Evolutionary conservation across 176 grass and related monocot species (phyloP), one percentile per base, ranked within the genome.

Genomic region (Paspalum notatum): DNA sequence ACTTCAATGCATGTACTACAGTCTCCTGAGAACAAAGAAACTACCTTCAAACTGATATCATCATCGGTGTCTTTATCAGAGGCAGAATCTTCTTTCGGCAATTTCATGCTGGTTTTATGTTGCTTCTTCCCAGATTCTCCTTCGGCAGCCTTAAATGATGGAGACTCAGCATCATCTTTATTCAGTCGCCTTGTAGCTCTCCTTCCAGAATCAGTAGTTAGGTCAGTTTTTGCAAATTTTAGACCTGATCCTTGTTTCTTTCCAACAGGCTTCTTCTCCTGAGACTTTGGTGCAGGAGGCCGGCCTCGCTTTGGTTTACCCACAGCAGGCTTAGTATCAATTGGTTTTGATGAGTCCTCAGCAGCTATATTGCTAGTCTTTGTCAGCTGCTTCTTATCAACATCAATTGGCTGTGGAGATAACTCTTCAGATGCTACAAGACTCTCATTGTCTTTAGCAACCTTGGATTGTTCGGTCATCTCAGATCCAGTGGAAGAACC

Each of bases 1-100:
- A 82, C 6, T 51, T 78, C 7, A 80, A 44, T 13, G 52, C 4
- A 51, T 41, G 9, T 26, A 55, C 20, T 25, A 49, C 26, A 68
- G 27, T 67, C 42, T 74, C 52, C 5, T 79, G n/a, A 32, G 32
- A 59, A 74, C 18, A 77, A 84, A 46, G 77, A 51, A 61, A 81
- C 75, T 75, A 87, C 87, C 91, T 83, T 93, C 71, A 80, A 65
- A 81, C 65, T 83, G 38, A 75, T 72, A 48, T 93, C 85, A 11
- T 56, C 79, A 77, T 61, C 62, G 38, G 39, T 68, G n/a, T 70
- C 77, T 44, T 88, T 72, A 17, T 92, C 71, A 27, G 78, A 65
- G 47, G 5, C 22, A 11, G 13, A 26, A 39, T 75, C 62, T 75
- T 86, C 65, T 76, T 92, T 83, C 37, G 62, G 66, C 21, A 69